Conservation (phyloP, 2,329 filamentous ascomycete genomes). For the Colletotrichum sidae region DNA sequence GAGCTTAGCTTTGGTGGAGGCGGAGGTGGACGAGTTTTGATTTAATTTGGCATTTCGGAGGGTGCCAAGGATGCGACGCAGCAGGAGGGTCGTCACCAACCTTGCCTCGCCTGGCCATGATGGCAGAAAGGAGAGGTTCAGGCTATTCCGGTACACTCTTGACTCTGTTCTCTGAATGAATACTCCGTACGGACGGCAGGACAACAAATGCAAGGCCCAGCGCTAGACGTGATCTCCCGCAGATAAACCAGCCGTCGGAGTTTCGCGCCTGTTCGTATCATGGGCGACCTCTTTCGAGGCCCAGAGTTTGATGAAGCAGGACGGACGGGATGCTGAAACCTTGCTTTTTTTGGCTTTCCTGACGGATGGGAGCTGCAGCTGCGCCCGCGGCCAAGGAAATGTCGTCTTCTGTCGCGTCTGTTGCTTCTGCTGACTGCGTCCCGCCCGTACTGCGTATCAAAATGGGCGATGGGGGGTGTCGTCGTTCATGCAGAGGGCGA, state of each 20-base stretch:
- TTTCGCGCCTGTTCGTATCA: constrained; percentile 23
- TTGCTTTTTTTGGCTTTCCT: constrained; percentile 15
- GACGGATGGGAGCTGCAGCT: constrained; percentile 6
- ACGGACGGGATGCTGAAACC: constrained; percentile 34
- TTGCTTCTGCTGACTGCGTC: background rate
- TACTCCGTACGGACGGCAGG: background rate
- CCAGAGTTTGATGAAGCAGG: constrained; percentile 32
- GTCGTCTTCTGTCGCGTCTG: constrained; percentile 2
- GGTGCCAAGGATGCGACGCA: too few species aligned
- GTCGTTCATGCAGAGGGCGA: background rate
- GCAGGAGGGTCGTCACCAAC: too few species aligned
- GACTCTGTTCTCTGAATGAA: too few species aligned
- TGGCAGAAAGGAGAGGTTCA: too few species aligned
- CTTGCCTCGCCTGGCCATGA: too few species aligned
- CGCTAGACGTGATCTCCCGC: constrained; percentile 1
- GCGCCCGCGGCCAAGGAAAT: constrained; percentile 26
- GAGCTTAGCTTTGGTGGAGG: constrained; percentile 12
- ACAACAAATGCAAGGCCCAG: background rate
- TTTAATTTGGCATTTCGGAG: too few species aligned
- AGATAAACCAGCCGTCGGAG: constrained; percentile 20
- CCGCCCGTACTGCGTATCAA: background rate
- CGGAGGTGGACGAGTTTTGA: too few species aligned
- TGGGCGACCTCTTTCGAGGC: constrained; percentile 1
- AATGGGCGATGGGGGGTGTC: background rate
- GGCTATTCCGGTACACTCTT: too few species aligned